Percentiles rank a stretch among this genome's conserved stretches.
These are phyloP conservation scores for Cenchrus americanus DNA, from an alignment of 176 grass and related monocot genomes.

Conservation along the genomic window DNA sequence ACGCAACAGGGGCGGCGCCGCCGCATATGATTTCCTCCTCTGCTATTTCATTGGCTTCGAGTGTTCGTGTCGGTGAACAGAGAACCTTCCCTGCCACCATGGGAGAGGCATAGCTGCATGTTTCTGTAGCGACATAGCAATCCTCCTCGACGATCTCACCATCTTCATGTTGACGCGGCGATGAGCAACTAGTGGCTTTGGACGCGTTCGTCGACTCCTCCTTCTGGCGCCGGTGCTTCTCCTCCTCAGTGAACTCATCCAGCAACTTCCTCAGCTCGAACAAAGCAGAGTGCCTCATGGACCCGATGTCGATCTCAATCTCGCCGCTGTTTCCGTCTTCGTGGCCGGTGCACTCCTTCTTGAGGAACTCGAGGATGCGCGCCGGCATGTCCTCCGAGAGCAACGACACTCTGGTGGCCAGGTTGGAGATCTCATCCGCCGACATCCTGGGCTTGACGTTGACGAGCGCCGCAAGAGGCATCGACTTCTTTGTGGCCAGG, in stretches of 20 bases:
- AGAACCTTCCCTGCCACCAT: too few relatives aligned
- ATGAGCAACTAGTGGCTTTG: not conserved
- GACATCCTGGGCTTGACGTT: not conserved
- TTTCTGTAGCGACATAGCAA: not conserved
- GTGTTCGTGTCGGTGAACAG: not conserved
- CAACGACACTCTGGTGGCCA: not conserved
- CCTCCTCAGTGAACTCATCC: not conserved
- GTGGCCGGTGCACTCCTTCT: not conserved
- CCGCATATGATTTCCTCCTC: not conserved
- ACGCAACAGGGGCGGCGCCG: not conserved
- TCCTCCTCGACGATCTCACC: not conserved
- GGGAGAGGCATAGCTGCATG: not conserved
- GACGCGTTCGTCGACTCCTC: not conserved
- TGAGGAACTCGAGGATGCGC: not conserved
- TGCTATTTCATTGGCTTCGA: not conserved
- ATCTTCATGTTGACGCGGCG: not conserved
- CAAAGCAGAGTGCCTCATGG: constrained; percentile 5
- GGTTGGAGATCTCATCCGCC: not conserved
- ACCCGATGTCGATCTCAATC: not conserved
- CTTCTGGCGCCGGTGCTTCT: not conserved
- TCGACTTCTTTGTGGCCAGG: not conserved
- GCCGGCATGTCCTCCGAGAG: not conserved
- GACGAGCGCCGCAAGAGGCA: not conserved
- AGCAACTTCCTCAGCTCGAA: not conserved
- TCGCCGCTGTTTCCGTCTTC: not conserved